These are phyloP conservation scores for Agaricales sp. DNA, from an alignment of 1,284 basidiomycete genomes.

Conservation along the genomic window DNA sequence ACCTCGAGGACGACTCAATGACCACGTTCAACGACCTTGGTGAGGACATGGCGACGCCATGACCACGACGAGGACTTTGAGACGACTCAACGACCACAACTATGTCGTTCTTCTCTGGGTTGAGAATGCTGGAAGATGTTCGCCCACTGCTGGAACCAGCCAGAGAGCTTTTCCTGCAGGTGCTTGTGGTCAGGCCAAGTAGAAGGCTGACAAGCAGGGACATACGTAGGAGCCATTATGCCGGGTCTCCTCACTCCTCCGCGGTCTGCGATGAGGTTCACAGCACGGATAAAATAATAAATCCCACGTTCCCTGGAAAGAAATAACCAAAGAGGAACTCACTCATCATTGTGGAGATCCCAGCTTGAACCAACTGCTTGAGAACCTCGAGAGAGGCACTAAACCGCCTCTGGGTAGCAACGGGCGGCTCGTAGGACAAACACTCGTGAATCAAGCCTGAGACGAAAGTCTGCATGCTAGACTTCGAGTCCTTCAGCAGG, in stretches of 20 bases:
- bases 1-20: too few species aligned
- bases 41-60: too few species aligned
- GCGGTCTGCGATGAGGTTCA: conserved; percentile 62
- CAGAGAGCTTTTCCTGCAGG: conserved; percentile 57
- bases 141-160: conserved; percentile 92
- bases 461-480: conserved; percentile 75
- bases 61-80: too few species aligned
- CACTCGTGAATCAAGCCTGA: conserved; percentile 84
- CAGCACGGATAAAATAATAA: conserved; percentile 27
- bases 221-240: conserved; percentile 24
- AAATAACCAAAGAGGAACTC: conserved; percentile 21
- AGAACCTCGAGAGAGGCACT: conserved; percentile 78
- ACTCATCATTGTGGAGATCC: conserved; percentile 80
- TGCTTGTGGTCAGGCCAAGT: conserved; percentile 62
- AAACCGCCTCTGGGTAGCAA: conserved; percentile 75
- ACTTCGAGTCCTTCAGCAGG: conserved; percentile 71
- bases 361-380: conserved; percentile 57
- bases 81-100: too few species aligned
- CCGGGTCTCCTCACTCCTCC: conserved; percentile 44
- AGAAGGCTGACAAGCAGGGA: conserved; percentile 33
- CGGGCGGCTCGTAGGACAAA: conserved; percentile 68
- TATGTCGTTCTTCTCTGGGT: conserved; percentile 88
- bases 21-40: too few species aligned
- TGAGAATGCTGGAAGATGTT: conserved; percentile 86
- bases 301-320: conserved; percentile 6